A percentile compares a stretch with the other conserved stretches of the same genome.
Conservation (phyloP, 345 rosid genomes). For the Hypericum perforatum region DNA sequence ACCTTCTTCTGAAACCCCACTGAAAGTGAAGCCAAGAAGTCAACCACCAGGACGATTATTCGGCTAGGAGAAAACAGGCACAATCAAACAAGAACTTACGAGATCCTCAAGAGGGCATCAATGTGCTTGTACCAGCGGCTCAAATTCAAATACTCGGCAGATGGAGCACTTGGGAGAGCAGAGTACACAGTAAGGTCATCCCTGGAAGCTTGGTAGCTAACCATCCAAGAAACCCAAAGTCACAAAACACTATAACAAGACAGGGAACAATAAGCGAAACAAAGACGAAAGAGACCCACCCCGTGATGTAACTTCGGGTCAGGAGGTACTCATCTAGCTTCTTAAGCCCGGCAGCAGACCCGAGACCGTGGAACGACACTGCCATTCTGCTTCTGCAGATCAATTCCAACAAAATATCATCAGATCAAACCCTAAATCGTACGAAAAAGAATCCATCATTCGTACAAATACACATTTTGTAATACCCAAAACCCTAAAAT, state of each 20-base stretch:
- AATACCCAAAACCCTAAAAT: too few species aligned
- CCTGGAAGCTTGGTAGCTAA: slow-evolving; percentile 86
- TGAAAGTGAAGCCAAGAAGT: slow-evolving; percentile 15
- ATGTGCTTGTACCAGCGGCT: slow-evolving; percentile 82
- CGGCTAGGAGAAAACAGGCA: too few species aligned
- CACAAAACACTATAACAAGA: background rate
- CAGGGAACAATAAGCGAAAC: background rate
- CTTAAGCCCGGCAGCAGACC: slow-evolving; percentile 61
- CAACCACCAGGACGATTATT: background rate
- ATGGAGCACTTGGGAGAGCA: slow-evolving; percentile 49
- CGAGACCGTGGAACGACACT: slow-evolving; percentile 36
- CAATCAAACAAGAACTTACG: slow-evolving; percentile 38
- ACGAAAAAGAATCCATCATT: too few species aligned
- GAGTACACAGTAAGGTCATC: slow-evolving; percentile 64
- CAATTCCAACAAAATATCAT: too few species aligned
- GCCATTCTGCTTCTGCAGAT: slow-evolving; percentile 31
- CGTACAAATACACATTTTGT: too few species aligned
- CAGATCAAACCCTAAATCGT: too few species aligned
- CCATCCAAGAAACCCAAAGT: background rate
- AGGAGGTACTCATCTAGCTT: slow-evolving; percentile 80
- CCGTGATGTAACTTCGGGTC: slow-evolving; percentile 74
- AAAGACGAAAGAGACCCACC: slow-evolving; percentile 28
- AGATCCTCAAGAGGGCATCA: slow-evolving; percentile 81
- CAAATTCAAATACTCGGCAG: slow-evolving; percentile 52
- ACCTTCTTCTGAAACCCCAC: slow-evolving; percentile 77